Evolutionary conservation across 116 monocot species (phyloP), one percentile per base, ranked within the genome.

Genomic region (Cymodocea nodosa): DNA sequence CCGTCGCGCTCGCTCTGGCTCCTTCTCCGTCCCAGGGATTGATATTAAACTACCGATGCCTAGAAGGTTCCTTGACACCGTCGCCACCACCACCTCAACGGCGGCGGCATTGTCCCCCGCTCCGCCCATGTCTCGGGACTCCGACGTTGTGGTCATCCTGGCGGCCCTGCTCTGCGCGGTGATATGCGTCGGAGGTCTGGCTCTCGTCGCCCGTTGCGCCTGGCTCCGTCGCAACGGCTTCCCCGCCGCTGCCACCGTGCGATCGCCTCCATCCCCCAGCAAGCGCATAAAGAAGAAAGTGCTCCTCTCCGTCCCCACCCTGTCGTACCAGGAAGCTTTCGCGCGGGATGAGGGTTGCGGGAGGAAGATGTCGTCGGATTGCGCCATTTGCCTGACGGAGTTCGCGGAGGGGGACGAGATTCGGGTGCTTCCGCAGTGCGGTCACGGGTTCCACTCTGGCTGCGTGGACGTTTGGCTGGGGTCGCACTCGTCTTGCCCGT

Each of bases 351-450:
- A 30, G 30, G 30, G 1, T 30, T 30, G 30, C 30, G 30, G 30
- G 30, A 30, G 30, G 30, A 30, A 18, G 14, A 25, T 36, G 6
- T 22, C 51, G 69, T 6, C 74, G 58, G 75, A 75, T 11, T 75
- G 75, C 40, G 53, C 75, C 53, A 75, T 75, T 36, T 75, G 75
- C 63, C 75, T 75, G 30, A 30, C 62, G 17, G 75, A 75, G 48
- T 75, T 75, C 69, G 69, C 15, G 5, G 75, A 69, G 37, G 75
- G 63, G 23, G 75, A 75, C 63, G 75, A 69, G 68, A 57, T 75
- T 62, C 68, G 69, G 17, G 36, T 75, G 40, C 69, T 75, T 16
- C 75, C 75, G 36, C 62, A 53, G 75, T 75, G 75, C 75, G 62
- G 55, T 19, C 75, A 75, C 69, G 75, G 62, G 48, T 75, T 69